Conservation (phyloP, 2,329 filamentous ascomycete species). For the Orbilia blumenaviensis region DNA sequence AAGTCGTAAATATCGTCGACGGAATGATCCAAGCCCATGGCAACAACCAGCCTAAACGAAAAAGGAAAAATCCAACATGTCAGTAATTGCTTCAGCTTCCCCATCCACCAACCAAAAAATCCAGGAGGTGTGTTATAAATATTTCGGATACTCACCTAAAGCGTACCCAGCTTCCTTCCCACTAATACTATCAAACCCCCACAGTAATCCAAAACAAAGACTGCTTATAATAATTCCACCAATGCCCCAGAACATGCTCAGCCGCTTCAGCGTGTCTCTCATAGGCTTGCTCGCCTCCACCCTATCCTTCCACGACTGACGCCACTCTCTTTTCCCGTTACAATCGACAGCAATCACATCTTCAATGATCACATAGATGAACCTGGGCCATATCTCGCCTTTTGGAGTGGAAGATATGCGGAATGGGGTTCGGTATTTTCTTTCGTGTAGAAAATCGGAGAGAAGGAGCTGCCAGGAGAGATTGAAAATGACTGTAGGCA, state of each 20-base stretch:
- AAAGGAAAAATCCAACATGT: neutral
- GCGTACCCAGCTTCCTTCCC: constrained; percentile 49
- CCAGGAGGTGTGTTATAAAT: too few relatives aligned
- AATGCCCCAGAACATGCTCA: constrained; percentile 46
- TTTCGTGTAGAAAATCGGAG: constrained; percentile 45
- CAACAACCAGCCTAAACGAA: constrained; percentile 31
- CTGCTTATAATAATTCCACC: constrained; percentile 34
- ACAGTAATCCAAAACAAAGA: constrained; percentile 47
- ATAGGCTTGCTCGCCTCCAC: constrained; percentile 39
- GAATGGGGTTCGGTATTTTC: constrained; percentile 43
- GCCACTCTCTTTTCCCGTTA: constrained; percentile 49
- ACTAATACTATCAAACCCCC: constrained; percentile 46
- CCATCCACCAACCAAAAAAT: neutral
- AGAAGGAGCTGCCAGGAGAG: constrained; percentile 50
- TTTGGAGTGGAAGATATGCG: constrained; percentile 44
- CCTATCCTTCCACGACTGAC: constrained; percentile 47
- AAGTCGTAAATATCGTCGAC: constrained; percentile 41
- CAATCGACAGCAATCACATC: constrained; percentile 52
- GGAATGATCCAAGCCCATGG: constrained; percentile 52
- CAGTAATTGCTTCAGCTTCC: constrained; percentile 14
- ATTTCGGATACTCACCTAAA: constrained; percentile 46
- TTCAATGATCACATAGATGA: constrained; percentile 52
- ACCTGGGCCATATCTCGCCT: constrained; percentile 45
- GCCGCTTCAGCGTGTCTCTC: constrained; percentile 41
- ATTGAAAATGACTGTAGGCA: constrained; percentile 52